Percentiles rank a stretch among this genome's conserved stretches.
phyloP scores from a whole-genome alignment of 2,329 filamentous ascomycete genomes.

The Penicillium janthinellum region DNA sequence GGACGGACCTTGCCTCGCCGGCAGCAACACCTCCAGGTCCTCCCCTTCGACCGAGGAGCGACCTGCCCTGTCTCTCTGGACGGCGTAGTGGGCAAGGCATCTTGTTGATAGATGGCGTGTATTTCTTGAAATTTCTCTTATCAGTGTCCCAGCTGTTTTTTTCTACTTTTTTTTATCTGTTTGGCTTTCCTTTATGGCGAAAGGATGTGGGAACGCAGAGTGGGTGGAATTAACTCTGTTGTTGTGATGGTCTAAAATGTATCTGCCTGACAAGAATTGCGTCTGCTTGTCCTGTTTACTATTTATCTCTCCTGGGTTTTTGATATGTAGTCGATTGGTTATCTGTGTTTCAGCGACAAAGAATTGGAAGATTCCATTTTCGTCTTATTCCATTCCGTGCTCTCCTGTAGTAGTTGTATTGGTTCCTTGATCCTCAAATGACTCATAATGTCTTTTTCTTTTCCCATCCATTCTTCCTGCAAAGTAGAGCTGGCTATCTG shows the following conservation, averaged over 20 bases:
- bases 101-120: conserved; percentile 37
- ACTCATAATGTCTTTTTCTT: not conserved
- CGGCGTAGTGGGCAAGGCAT: conserved; percentile 32
- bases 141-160: conserved; percentile 5
- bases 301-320: conserved; percentile 11
- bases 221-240: conserved; percentile 2
- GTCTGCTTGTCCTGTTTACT: conserved; percentile 18
- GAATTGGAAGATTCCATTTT: conserved; percentile 16
- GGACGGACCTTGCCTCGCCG: not conserved
- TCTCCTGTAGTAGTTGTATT: not conserved
- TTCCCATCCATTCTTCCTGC: not conserved
- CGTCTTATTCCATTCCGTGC: conserved; percentile 2
- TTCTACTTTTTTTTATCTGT: conserved; percentile 5
- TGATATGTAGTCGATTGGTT: conserved; percentile 27
- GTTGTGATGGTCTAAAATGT: conserved; percentile 12
- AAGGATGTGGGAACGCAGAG: conserved; percentile 14
- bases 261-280: conserved; percentile 14
- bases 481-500: not conserved
- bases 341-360: conserved; percentile 34
- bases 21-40: not conserved
- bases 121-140: conserved; percentile 15
- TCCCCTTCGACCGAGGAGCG: not conserved
- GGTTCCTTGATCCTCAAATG: too few relatives aligned
- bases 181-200: conserved; percentile 12
- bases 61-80: conserved; percentile 10